These are phyloP conservation scores for Cyanophora paradoxa DNA, from an alignment of 78 protist species.

Conservation along the genomic window DNA sequence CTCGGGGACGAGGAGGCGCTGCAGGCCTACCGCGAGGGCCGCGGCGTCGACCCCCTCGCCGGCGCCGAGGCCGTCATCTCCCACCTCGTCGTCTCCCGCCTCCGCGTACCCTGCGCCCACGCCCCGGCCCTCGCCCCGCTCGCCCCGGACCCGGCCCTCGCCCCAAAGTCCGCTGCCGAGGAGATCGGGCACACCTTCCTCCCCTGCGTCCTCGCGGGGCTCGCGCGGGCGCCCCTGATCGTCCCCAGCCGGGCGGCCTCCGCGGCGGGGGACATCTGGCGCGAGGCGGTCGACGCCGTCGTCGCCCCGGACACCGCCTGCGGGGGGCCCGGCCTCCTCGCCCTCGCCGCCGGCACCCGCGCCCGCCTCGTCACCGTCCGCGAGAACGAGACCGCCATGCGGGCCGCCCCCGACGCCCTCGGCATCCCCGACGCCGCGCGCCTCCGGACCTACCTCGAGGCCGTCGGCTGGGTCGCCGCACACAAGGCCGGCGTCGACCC, in stretches of 20 bases:
- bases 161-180: neutral
- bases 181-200: conserved; percentile 24
- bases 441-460: neutral
- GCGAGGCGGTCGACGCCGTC: neutral
- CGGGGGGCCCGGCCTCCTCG: neutral
- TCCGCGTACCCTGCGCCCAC: conserved; percentile 23
- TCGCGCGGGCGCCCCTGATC: conserved; percentile 10
- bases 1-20: neutral
- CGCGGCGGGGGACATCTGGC: neutral
- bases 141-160: neutral
- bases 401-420: neutral
- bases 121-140: conserved; percentile 12
- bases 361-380: neutral
- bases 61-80: conserved; percentile 25
- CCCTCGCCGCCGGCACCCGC: neutral
- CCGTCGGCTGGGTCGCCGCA: neutral
- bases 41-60: conserved; percentile 21
- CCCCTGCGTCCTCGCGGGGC: conserved; percentile 22
- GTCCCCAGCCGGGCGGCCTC: neutral
- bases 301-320: conserved; percentile 1
- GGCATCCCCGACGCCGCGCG: neutral
- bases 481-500: conserved; percentile 8
- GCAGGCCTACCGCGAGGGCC: neutral
- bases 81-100: neutral
- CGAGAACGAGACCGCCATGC: neutral